Conservation (phyloP, 352 stramenopile genomes). For the Pythium sp. region DNA sequence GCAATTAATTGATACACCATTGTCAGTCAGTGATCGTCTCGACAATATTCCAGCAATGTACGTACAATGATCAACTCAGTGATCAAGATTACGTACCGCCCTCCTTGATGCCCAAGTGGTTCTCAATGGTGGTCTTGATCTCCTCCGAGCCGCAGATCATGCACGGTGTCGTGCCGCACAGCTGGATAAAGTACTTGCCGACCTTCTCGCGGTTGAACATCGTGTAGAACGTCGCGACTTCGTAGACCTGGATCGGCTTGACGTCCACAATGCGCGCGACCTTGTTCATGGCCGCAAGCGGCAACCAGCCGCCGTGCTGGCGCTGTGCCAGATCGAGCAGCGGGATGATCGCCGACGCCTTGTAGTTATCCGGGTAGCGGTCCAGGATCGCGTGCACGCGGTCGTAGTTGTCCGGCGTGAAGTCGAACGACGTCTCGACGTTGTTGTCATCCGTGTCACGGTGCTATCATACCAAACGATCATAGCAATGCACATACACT, state of each 20-base stretch:
- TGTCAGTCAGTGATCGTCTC: background rate
- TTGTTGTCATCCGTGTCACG: conserved; percentile 97
- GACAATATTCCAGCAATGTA: background rate
- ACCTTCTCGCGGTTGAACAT: conserved; percentile 98
- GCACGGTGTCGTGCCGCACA: conserved; percentile 99
- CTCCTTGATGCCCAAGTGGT: conserved; percentile 97
- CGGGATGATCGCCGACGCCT: conserved; percentile 98
- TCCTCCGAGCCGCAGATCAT: conserved; percentile 99
- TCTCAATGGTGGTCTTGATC: conserved; percentile 98
- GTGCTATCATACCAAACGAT: conserved; percentile 66
- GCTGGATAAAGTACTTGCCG: conserved; percentile 95
- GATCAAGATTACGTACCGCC: conserved; percentile 50
- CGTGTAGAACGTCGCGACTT: conserved; percentile 99
- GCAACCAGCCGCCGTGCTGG: conserved; percentile 97
- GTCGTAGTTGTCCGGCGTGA: conserved; percentile 97
- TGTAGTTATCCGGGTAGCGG: conserved; percentile 99
- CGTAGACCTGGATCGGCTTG: conserved; percentile 97
- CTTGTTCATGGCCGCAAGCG: conserved; percentile 99
- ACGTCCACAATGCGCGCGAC: conserved; percentile 97
- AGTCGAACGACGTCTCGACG: conserved; percentile 95
- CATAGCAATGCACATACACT: background rate
- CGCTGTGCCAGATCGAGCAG: conserved; percentile 96
- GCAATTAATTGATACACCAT: background rate
- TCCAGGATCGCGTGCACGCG: conserved; percentile 93
- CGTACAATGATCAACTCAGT: background rate